Conservation (phyloP, 2,329 filamentous ascomycete genomes). For the Stagonosporopsis vannaccii region DNA sequence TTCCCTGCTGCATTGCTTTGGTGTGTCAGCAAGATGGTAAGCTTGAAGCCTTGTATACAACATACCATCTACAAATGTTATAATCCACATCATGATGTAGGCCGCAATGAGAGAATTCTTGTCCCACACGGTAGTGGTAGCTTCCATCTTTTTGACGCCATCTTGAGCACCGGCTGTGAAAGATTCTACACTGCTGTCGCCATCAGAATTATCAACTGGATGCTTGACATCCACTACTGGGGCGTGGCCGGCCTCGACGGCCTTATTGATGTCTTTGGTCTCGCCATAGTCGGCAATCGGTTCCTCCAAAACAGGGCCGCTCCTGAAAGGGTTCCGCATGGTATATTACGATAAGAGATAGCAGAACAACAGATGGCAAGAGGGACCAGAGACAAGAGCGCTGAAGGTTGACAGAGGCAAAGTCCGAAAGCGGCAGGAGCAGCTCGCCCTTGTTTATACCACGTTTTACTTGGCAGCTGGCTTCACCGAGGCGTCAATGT, state of each 20-base stretch:
- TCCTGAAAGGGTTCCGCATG: constrained; percentile 11
- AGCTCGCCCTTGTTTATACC: background rate
- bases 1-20: constrained; percentile 46
- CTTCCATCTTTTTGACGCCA: constrained; percentile 53
- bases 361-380: background rate
- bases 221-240: constrained; percentile 16
- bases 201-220: constrained; percentile 15
- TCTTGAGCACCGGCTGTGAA: constrained; percentile 33
- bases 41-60: no score
- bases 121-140: constrained; percentile 51
- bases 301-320: constrained; percentile 2
- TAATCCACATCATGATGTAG: constrained; percentile 39
- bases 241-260: constrained; percentile 17
- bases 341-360: background rate
- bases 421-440: background rate
- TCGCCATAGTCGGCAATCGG: constrained; percentile 7
- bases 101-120: constrained; percentile 47
- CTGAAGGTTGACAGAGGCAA: background rate
- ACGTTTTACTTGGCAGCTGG: constrained; percentile 4
- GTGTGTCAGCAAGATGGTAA: background rate
- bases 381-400: background rate
- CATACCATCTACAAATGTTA: constrained; percentile 46
- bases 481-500: background rate
- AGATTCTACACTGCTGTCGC: background rate
- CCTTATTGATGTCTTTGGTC: constrained; percentile 16